Conservation (phyloP, 306 rosid species). For the Lupinus albus region DNA sequence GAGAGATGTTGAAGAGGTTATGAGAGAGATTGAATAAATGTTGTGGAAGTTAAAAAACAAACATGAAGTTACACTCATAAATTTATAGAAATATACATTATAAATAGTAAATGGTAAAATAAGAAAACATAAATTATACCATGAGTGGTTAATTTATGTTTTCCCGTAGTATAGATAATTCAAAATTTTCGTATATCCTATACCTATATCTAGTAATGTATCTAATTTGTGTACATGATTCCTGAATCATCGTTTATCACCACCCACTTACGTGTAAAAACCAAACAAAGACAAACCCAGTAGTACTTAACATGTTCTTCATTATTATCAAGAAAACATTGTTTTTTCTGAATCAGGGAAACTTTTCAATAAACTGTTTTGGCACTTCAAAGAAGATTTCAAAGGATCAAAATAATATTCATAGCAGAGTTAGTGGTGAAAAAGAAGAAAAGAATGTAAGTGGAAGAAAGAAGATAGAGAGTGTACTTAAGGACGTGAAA, state of each 20-base stretch:
- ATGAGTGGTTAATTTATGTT: too few species aligned
- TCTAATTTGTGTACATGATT: too few species aligned
- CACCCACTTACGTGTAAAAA: background rate
- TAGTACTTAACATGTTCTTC: background rate
- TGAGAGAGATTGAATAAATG: too few species aligned
- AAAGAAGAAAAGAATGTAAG: constrained; percentile 9
- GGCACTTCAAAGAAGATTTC: constrained; percentile 3
- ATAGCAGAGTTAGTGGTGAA: background rate
- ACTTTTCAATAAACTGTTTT: background rate
- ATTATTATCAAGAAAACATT: background rate
- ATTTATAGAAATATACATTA: too few species aligned
- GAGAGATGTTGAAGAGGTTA: too few species aligned
- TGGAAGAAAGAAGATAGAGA: constrained; percentile 61
- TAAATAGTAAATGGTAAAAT: too few species aligned
- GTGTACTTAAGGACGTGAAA: constrained; percentile 56
- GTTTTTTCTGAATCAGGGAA: constrained; percentile 12
- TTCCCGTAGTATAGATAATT: too few species aligned
- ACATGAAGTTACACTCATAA: too few species aligned
- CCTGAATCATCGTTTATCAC: background rate
- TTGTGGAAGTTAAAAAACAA: too few species aligned
- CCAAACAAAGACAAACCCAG: background rate
- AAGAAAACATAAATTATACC: too few species aligned
- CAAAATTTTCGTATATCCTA: too few species aligned
- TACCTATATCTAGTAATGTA: too few species aligned
- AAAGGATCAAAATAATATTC: background rate